Evolutionary conservation across 2,329 filamentous ascomycete species (phyloP), one percentile per base, ranked within the genome.

Genomic region (Penicillium fuscoglaucum): DNA sequence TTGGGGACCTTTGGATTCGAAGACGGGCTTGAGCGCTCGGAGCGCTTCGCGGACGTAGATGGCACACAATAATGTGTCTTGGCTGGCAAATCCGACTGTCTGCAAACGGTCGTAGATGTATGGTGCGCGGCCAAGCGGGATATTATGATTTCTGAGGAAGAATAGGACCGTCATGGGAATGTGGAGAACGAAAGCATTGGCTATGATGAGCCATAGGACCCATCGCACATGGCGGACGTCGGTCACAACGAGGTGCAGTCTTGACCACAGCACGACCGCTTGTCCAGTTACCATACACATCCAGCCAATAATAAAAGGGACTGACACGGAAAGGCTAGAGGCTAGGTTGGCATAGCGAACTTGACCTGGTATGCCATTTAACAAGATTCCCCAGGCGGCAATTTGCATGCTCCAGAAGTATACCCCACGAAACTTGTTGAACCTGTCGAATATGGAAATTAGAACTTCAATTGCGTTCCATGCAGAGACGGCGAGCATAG

Each of bases 11-110:
- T 79, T 76, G 3, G 75, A 55, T 6, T 72, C 71, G 37, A 83
- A 69, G 19, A 83, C 72, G 75, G 67, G 67, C 5, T 63, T 61
- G 0, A 72, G 61, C 3, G 61, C 61, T 2, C 73, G 76, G 45
- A 78, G 64, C 0, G 82, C 79, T 61, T 83, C 79, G 63, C 68
- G 71, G 39, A 84, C 81, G 66, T 83, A 84, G 21, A 83, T 69
- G 0, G 70, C 70, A 4, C 80, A 81, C 49, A 85, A 76, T 45
- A 83, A 68, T 31, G 79, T 69, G 56, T 85, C 83, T 59, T 84
- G 82, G 4, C 80, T 39, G 55, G 78, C 81, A 61, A 84, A 83
- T 5, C 79, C 72, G 0, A 75, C 76, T 39, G 83, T 73, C 62
- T 83, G 79, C 6, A 83, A 70, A 58, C 78, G 78, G 60, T 84